Conservation (phyloP, 1,284 basidiomycete species). For the Trichosporon coremiiforme region DNA sequence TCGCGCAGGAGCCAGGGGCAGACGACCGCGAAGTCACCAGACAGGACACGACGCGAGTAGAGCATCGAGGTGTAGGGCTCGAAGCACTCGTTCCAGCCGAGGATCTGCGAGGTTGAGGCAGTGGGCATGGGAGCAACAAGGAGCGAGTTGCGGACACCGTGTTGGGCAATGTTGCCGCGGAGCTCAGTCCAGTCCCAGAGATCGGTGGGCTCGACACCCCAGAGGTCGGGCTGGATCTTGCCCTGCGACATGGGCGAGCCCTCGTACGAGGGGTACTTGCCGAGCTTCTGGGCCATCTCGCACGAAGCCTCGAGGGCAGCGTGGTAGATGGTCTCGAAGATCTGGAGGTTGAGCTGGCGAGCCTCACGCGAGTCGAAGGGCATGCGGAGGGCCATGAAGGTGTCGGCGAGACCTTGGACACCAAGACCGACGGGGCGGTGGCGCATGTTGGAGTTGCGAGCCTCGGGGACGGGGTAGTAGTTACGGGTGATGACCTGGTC, state of each 20-base stretch:
- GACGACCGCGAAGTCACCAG: slow-evolving; percentile 99
- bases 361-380: slow-evolving; percentile 92
- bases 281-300: slow-evolving; percentile 80
- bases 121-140: slow-evolving; percentile 97
- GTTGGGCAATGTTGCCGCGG: slow-evolving; percentile 83
- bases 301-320: slow-evolving; percentile 88
- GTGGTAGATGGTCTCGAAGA: slow-evolving; percentile 99
- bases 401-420: slow-evolving; percentile 96
- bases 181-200: slow-evolving; percentile 93
- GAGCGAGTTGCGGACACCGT: slow-evolving; percentile 92
- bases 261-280: slow-evolving; percentile 87
- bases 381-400: slow-evolving; percentile 96
- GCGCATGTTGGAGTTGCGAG: slow-evolving; percentile 90
- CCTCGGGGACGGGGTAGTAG: slow-evolving; percentile 87
- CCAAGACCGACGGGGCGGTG: slow-evolving; percentile 98
- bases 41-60: slow-evolving; percentile 98
- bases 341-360: slow-evolving; percentile 86
- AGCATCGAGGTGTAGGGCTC: slow-evolving; percentile 75
- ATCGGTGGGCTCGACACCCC: slow-evolving; percentile 88
- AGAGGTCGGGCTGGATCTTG: slow-evolving; percentile 91
- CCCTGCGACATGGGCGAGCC: slow-evolving; percentile 89
- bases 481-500: slow-evolving; percentile 62
- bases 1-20: slow-evolving; percentile 98
- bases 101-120: slow-evolving; percentile 96
- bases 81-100: slow-evolving; percentile 94